Evolutionary conservation across 345 rosid species (phyloP).

Genomic region (Rhizophora apiculata): DNA sequence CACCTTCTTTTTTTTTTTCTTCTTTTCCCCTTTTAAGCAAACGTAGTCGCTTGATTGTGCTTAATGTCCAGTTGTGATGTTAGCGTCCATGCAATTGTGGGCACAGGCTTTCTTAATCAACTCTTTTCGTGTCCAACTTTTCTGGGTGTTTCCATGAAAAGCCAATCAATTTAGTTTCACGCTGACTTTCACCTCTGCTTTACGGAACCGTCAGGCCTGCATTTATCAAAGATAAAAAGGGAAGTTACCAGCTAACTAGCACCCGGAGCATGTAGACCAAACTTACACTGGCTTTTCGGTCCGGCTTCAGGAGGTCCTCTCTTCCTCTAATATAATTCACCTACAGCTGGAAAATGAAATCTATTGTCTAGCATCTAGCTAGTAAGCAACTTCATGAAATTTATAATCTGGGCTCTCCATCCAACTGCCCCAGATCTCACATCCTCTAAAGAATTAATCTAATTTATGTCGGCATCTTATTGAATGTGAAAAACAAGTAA

Average conservation of each 20-base stretch:
- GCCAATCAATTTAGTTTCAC: constrained; percentile 25
- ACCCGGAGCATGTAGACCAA: too few relatives aligned
- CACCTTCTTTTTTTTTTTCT: neutral
- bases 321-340: too few relatives aligned
- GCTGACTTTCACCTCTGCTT: neutral
- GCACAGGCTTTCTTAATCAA: constrained; percentile 31
- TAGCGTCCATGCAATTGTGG: constrained; percentile 14
- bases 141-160: constrained; percentile 14
- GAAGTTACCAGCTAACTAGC: neutral
- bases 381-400: too few relatives aligned
- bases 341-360: too few relatives aligned
- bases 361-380: too few relatives aligned
- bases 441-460: constrained; percentile 7
- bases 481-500: neutral
- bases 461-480: constrained; percentile 25
- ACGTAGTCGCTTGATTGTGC: constrained; percentile 23
- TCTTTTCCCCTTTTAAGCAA: neutral
- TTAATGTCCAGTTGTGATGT: constrained; percentile 31
- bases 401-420: too few relatives aligned
- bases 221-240: constrained; percentile 9
- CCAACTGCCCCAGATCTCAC: constrained; percentile 16
- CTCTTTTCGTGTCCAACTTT: constrained; percentile 33
- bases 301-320: too few relatives aligned
- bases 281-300: too few relatives aligned
- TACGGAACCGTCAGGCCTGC: constrained; percentile 6